A percentile compares a stretch with the other conserved stretches of the same genome.
Conservation (phyloP, 164 flowering plant species). For the Vitis rotundifolia region DNA sequence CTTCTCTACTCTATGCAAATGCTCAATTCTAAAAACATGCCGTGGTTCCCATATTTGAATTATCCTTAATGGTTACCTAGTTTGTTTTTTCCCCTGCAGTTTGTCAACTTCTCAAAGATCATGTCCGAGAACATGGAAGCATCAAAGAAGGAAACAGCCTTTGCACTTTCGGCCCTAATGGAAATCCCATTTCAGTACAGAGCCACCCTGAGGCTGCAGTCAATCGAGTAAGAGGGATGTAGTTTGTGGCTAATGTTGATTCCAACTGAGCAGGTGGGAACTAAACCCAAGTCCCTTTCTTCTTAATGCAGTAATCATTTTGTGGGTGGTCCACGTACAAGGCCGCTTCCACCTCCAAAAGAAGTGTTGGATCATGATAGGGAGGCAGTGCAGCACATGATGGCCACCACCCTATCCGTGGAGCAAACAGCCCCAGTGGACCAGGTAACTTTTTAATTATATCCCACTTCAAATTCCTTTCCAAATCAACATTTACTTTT, state of each 20-base stretch:
- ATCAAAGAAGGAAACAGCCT: conserved; percentile 72
- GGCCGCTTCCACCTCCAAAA: conserved; percentile 74
- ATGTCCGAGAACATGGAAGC: conserved; percentile 64
- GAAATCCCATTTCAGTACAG: conserved; percentile 85
- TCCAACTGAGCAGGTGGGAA: neutral
- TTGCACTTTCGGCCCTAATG: conserved; percentile 94
- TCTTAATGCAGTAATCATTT: conserved; percentile 26
- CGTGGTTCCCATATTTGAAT: no score
- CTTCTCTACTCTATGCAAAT: no score
- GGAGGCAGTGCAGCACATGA: conserved; percentile 18
- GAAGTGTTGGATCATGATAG: conserved; percentile 60
- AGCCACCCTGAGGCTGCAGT: conserved; percentile 54
- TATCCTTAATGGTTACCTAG: no score
- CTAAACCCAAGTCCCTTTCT: neutral
- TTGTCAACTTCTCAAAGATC: conserved; percentile 87
- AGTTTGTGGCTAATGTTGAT: neutral
- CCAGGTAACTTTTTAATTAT: conserved; percentile 34
- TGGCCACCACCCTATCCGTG: conserved; percentile 14
- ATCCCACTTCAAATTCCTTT: no score
- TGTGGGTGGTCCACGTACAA: conserved; percentile 22
- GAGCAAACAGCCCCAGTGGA: conserved; percentile 30
- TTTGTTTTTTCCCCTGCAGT: conserved; percentile 39
- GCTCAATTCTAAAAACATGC: no score
- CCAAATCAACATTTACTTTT: no score
- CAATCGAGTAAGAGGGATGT: conserved; percentile 36